Evolutionary conservation across 2,329 filamentous ascomycete genomes (phyloP).

Genomic region (Colletotrichum orchidophilum): DNA sequence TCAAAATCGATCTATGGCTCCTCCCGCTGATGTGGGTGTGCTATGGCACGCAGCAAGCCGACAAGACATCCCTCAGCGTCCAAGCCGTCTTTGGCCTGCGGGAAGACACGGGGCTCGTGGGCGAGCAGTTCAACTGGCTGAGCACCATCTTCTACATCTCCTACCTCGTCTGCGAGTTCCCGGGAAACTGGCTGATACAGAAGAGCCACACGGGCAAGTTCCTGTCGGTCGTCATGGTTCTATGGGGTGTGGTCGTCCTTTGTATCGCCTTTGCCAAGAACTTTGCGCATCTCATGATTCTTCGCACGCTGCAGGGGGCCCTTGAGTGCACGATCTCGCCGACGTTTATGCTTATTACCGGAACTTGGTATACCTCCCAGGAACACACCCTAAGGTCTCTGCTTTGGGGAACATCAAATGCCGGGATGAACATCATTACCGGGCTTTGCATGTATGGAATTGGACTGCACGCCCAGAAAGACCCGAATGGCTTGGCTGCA

Average conservation of each 20-base stretch:
- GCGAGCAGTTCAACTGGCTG: conserved; percentile 44
- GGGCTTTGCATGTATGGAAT: conserved; percentile 42
- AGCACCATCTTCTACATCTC: conserved; percentile 43
- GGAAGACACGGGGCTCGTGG: conserved; percentile 41
- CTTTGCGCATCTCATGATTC: conserved; percentile 41
- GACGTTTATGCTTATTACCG: conserved; percentile 44
- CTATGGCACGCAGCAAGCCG: conserved; percentile 42
- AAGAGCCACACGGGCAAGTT: conserved; percentile 43
- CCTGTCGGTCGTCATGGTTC: conserved; percentile 45
- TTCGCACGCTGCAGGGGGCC: conserved; percentile 41
- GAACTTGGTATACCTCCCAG: conserved; percentile 43
- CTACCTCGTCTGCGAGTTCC: conserved; percentile 41
- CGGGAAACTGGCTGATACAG: conserved; percentile 37
- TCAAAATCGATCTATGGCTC: conserved; percentile 43
- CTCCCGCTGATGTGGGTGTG: conserved; percentile 43
- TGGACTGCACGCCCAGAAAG: conserved; percentile 36
- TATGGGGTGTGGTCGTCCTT: conserved; percentile 43
- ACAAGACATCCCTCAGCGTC: conserved; percentile 42
- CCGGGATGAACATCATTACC: conserved; percentile 44
- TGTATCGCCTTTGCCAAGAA: conserved; percentile 42
- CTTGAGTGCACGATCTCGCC: conserved; percentile 43
- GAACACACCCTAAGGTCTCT: conserved; percentile 43
- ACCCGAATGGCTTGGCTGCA: conserved; percentile 37
- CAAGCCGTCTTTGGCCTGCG: conserved; percentile 43
- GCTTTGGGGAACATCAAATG: conserved; percentile 45